Percentiles rank a stretch among this genome's conserved stretches.
Conservation (phyloP, 352 stramenopile species). For the Pythium rhizo-oryzae region DNA sequence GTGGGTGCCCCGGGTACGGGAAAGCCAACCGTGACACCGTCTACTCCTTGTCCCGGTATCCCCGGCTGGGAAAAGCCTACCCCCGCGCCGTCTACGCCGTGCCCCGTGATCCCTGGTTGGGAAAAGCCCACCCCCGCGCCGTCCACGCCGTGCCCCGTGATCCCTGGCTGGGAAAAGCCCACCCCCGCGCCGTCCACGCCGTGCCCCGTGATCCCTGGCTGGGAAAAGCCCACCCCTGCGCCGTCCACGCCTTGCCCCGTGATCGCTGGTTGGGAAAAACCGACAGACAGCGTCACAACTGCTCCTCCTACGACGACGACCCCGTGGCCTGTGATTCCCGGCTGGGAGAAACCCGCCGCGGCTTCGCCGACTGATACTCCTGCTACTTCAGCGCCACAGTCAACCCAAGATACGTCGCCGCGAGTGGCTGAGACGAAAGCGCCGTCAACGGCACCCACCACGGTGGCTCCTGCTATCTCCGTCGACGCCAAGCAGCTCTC, state of each 20-base stretch:
- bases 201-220: slow-evolving; percentile 32
- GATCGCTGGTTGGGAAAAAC: slow-evolving; percentile 24
- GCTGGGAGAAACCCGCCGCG: slow-evolving; percentile 17
- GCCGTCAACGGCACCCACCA: slow-evolving; percentile 7
- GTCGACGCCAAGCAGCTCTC: slow-evolving; percentile 5
- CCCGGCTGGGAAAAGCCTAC: slow-evolving; percentile 35
- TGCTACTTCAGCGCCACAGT: background rate
- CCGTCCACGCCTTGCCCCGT: slow-evolving; percentile 33
- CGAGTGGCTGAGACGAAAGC: background rate
- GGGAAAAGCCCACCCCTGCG: slow-evolving; percentile 33
- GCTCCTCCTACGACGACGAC: slow-evolving; percentile 18
- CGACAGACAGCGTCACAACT: background rate
- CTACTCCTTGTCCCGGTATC: slow-evolving; percentile 32
- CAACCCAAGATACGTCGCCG: background rate
- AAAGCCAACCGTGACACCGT: slow-evolving; percentile 25
- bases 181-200: slow-evolving; percentile 20
- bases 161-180: slow-evolving; percentile 25
- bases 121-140: slow-evolving; percentile 33
- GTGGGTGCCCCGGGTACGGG: slow-evolving; percentile 20
- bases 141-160: slow-evolving; percentile 15
- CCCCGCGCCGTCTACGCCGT: slow-evolving; percentile 30
- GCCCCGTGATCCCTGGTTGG: slow-evolving; percentile 32
- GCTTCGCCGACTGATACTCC: background rate
- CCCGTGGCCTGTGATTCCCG: slow-evolving; percentile 18
- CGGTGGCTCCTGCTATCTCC: slow-evolving; percentile 5